Evolutionary conservation across 1,284 basidiomycete genomes (phyloP).

Genomic region (Austroboletus sp.): DNA sequence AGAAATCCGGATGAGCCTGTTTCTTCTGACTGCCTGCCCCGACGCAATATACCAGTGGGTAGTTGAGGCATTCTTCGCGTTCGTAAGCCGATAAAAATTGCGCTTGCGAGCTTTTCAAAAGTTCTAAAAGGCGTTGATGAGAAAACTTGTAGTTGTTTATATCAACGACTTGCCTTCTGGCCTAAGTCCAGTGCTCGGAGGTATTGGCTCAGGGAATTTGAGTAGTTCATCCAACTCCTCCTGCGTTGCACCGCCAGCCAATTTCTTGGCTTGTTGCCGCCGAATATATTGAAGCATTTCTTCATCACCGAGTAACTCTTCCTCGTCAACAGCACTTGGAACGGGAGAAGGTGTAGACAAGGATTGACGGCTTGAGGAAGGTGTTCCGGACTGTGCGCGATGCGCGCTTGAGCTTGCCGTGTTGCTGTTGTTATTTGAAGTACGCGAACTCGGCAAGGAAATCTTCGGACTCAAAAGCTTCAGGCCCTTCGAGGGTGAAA

Average conservation of each 20-base stretch:
- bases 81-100: constrained; percentile 80
- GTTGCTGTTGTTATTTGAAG: constrained; percentile 39
- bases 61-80: constrained; percentile 86
- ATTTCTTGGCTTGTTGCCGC: constrained; percentile 82
- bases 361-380: constrained; percentile 68
- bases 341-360: constrained; percentile 76
- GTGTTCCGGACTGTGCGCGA: constrained; percentile 51
- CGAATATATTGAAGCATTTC: constrained; percentile 95
- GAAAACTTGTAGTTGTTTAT: constrained; percentile 2
- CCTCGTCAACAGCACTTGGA: constrained; percentile 74
- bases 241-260: constrained; percentile 76
- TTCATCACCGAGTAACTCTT: constrained; percentile 86
- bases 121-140: constrained; percentile 36
- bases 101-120: constrained; percentile 55
- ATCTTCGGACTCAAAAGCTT: constrained; percentile 75
- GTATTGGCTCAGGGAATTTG: constrained; percentile 85
- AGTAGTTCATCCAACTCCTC: constrained; percentile 85
- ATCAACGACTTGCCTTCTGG: constrained; percentile 57
- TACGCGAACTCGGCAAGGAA: constrained; percentile 50
- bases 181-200: constrained; percentile 62
- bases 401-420: constrained; percentile 46
- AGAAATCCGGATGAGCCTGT: constrained; percentile 61
- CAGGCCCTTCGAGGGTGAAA: constrained; percentile 75
- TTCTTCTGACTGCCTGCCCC: constrained; percentile 81
- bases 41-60: constrained; percentile 76